Percentiles rank a stretch among this genome's conserved stretches.
Evolutionary conservation across 164 flowering plant genomes (phyloP).

Genomic region (Kalanchoe fedtschenkoi): DNA sequence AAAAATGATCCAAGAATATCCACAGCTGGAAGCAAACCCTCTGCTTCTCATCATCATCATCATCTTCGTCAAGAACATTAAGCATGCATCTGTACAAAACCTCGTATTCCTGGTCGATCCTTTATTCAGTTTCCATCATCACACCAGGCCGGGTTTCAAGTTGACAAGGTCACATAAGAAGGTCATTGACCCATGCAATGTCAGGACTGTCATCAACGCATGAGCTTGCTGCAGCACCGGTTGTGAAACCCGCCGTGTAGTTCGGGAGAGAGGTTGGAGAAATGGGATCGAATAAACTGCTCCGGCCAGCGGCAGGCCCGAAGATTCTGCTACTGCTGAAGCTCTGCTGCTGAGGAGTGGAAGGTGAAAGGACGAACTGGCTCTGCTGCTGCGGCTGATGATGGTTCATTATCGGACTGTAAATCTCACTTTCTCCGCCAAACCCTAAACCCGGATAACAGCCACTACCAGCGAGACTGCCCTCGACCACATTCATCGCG

Average conservation of each 20-base stretch:
- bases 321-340: background rate
- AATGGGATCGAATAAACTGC: background rate
- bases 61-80: background rate
- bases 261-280: background rate
- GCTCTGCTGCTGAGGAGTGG: background rate
- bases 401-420: background rate
- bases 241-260: background rate
- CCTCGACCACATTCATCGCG: conserved; percentile 1
- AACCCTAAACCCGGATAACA: background rate
- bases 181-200: conserved; percentile 7
- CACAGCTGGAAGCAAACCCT: too few relatives aligned
- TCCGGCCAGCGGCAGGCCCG: background rate
- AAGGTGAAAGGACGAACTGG: conserved; percentile 5
- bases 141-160: too few relatives aligned
- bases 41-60: background rate
- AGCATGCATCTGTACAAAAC: background rate
- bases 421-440: background rate
- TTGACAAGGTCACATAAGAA: background rate
- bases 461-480: background rate
- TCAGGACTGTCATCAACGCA: background rate
- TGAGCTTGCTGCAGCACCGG: too few relatives aligned
- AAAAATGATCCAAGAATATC: background rate
- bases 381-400: background rate
- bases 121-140: background rate
- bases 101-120: background rate